A percentile compares a stretch with the other conserved stretches of the same genome.
Evolutionary conservation across 257 asterid genomes (phyloP).

Genomic region (Lycium ferocissimum): DNA sequence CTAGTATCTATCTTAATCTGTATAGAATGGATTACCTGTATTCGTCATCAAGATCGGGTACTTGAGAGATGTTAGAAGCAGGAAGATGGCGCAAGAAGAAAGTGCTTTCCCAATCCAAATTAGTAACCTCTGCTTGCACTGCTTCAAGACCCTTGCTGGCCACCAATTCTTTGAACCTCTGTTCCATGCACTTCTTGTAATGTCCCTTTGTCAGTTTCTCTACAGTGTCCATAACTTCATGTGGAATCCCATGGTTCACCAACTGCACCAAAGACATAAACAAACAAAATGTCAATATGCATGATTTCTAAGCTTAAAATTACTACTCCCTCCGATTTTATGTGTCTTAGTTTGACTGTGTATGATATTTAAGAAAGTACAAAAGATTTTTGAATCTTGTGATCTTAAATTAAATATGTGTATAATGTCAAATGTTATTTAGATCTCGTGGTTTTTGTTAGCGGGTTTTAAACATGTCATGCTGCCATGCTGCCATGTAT

Average conservation of each 20-base stretch:
- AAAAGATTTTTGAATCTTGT: neutral
- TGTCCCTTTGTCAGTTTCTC: constrained; percentile 61
- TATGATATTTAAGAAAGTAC: neutral
- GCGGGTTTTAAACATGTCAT: neutral
- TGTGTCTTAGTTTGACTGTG: neutral
- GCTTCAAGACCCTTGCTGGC: constrained; percentile 45
- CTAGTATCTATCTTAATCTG: neutral
- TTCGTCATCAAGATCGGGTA: constrained; percentile 35
- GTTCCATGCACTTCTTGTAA: constrained; percentile 63
- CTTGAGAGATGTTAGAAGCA: constrained; percentile 29
- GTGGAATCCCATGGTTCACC: constrained; percentile 68
- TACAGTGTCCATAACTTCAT: constrained; percentile 65
- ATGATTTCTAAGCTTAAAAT: neutral
- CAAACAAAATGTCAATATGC: neutral
- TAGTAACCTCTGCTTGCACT: constrained; percentile 41
- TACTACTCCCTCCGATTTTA: neutral
- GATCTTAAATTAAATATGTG: too few relatives aligned
- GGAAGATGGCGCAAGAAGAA: constrained; percentile 36
- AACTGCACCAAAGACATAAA: constrained; percentile 41
- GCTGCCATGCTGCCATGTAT: neutral
- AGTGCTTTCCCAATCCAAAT: constrained; percentile 62
- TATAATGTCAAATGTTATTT: too few relatives aligned
- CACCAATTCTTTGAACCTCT: constrained; percentile 51
- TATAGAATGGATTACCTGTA: constrained; percentile 33
- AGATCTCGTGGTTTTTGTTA: too few relatives aligned